Evolutionary conservation across 1,284 basidiomycete genomes (phyloP).

Genomic region (Trichosporon asahii): DNA sequence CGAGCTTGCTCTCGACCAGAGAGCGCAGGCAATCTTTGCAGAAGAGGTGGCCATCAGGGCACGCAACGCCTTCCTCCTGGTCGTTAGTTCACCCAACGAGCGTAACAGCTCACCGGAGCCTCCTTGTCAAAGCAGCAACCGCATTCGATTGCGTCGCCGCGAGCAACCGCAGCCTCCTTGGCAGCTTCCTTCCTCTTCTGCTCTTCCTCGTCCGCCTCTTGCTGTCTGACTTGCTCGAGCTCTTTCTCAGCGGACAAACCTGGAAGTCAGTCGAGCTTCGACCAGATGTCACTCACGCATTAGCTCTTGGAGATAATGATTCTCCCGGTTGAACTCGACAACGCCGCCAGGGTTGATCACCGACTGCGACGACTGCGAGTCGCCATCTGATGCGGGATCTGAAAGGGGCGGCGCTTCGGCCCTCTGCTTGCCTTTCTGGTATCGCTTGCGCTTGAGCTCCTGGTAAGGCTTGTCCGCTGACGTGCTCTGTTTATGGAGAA

Average conservation of each 20-base stretch:
- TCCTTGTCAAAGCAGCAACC: conserved; percentile 74
- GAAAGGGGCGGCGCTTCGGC: neutral
- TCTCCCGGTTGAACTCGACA: conserved; percentile 10
- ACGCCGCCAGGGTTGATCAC: neutral
- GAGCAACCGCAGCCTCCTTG: conserved; percentile 51
- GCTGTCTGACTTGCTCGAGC: conserved; percentile 30
- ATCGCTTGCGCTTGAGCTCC: conserved; percentile 30
- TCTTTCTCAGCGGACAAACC: conserved; percentile 20
- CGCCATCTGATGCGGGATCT: neutral
- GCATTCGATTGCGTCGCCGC: conserved; percentile 65
- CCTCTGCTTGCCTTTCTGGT: conserved; percentile 53
- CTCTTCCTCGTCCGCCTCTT: conserved; percentile 40
- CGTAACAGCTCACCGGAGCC: conserved; percentile 63
- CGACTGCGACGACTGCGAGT: neutral
- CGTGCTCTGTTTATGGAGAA: conserved; percentile 24
- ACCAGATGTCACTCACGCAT: conserved; percentile 12
- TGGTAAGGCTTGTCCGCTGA: conserved; percentile 30
- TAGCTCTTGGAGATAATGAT: conserved; percentile 10
- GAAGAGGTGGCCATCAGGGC: conserved; percentile 74
- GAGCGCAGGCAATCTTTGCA: conserved; percentile 60
- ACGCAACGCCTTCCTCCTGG: conserved; percentile 77
- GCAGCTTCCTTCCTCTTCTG: conserved; percentile 28
- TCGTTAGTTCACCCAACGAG: conserved; percentile 12
- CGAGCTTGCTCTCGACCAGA: conserved; percentile 50
- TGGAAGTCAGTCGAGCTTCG: conserved; percentile 8